These are phyloP conservation scores for Candida albicans DNA, from an alignment of 1,139 yeast species.

Conservation along the genomic window DNA sequence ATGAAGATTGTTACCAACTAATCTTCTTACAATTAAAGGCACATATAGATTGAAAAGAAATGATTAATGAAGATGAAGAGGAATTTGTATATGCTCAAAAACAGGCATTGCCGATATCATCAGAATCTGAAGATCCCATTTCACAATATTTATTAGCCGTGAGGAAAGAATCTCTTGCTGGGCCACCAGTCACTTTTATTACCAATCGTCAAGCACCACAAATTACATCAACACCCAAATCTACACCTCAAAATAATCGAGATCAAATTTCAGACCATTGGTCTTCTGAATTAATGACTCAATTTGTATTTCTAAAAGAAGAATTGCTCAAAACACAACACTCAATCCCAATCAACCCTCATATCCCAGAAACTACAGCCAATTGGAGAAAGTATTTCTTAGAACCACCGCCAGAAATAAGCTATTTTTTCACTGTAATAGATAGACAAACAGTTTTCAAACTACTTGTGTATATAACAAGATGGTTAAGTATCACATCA, in stretches of 20 bases:
- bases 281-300: constrained; percentile 5
- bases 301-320: constrained; percentile 8
- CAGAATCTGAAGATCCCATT: constrained; percentile 21
- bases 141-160: constrained; percentile 28
- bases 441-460: constrained; percentile 37
- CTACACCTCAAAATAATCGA: neutral
- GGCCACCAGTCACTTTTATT: constrained; percentile 15
- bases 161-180: constrained; percentile 31
- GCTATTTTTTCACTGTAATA: constrained; percentile 20
- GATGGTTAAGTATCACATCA: constrained; percentile 38
- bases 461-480: constrained; percentile 35
- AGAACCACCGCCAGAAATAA: constrained; percentile 31
- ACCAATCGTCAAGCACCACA: neutral
- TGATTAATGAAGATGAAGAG: constrained; percentile 2
- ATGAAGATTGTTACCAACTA: no score
- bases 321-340: constrained; percentile 1
- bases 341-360: neutral
- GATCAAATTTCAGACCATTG: constrained; percentile 8
- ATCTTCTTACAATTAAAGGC: neutral
- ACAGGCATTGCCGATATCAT: constrained; percentile 24
- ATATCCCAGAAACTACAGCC: constrained; percentile 28
- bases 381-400: constrained; percentile 34
- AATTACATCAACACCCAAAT: constrained; percentile 2
- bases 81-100: constrained; percentile 25
- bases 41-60: no score